These are phyloP conservation scores for Neonectria coccinea DNA, from an alignment of 2,329 filamentous ascomycete genomes.

Conservation along the genomic window DNA sequence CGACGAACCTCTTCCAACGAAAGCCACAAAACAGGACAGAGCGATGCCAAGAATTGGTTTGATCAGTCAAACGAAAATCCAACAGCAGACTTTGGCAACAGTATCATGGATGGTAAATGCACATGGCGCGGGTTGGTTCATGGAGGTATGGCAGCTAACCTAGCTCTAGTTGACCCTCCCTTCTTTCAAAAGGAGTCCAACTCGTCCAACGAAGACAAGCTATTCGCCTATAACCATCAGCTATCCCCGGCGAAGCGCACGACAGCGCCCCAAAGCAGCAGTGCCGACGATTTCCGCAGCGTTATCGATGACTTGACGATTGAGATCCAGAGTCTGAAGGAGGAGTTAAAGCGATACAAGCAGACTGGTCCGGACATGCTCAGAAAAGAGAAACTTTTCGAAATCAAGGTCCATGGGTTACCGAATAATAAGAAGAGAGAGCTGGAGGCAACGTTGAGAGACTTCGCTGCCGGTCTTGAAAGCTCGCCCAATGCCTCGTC, in stretches of 20 bases:
- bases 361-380: conserved; percentile 74
- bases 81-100: conserved; percentile 55
- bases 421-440: conserved; percentile 80
- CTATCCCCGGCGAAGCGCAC: conserved; percentile 47
- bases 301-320: conserved; percentile 91
- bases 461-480: conserved; percentile 75
- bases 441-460: conserved; percentile 77
- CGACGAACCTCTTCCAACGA: conserved; percentile 61
- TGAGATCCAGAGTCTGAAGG: conserved; percentile 83
- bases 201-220: conserved; percentile 61
- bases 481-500: conserved; percentile 58
- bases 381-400: conserved; percentile 82
- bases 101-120: conserved; percentile 61
- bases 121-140: background rate
- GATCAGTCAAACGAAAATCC: conserved; percentile 65
- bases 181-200: conserved; percentile 67
- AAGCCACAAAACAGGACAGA: conserved; percentile 61
- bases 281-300: conserved; percentile 79
- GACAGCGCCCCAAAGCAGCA: conserved; percentile 63
- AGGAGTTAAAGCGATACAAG: conserved; percentile 78
- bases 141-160: conserved; percentile 14
- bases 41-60: conserved; percentile 67
- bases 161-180: conserved; percentile 60
- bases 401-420: conserved; percentile 82
- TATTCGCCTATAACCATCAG: conserved; percentile 40